Evolutionary conservation across 495 filamentous ascomycete species (phyloP), one percentile per base, ranked within the genome.

Genomic region (Aspergillus steynii): DNA sequence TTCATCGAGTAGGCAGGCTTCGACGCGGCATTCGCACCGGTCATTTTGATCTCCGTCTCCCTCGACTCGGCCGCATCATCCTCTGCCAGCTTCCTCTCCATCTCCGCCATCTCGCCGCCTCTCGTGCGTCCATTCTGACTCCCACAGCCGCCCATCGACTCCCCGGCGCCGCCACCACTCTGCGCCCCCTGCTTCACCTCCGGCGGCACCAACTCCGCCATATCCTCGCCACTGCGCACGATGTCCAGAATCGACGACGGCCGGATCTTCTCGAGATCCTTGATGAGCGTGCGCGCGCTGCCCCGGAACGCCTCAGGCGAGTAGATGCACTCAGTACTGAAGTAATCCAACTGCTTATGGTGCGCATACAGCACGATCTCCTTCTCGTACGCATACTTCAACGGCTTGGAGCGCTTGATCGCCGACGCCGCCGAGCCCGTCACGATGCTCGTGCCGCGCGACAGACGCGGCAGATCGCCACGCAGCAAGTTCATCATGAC

Each of bases 381-480:
- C 78, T 99, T 99, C 72, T 99, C 96, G 68, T 97, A 99, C 0
- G 94, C 92, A 70, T 97, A 99, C 76, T 98, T 99, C 31, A 99
- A 80, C 45, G 95, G 95, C 76, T 99, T 99, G 70, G 90, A 94
- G 60, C 95, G 82, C 77, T 95, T 92, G 61, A 96, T 92, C 52
- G 91, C 89, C 48, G 86, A 89, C 26, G 83, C 82, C 51, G 80
- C 74, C 65, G 88, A 88, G 54, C 85, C 88, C 7, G 95, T 99
- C 5, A 97, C 82, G 63, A 99, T 97, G 60, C 86, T 93, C n/a
- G 95, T 97, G 58, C 90, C 92, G 47, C 95, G 80, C 28, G 92
- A 90, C 28, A 99, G 80, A 29, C 95, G 86, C 1, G 95, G 88
- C 47, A 98, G 71, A 77, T 99, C 95, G 25, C 93, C 95, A 29